phyloP scores from a whole-genome alignment of 352 stramenopile species.

The Pythium pyrilobum region DNA sequence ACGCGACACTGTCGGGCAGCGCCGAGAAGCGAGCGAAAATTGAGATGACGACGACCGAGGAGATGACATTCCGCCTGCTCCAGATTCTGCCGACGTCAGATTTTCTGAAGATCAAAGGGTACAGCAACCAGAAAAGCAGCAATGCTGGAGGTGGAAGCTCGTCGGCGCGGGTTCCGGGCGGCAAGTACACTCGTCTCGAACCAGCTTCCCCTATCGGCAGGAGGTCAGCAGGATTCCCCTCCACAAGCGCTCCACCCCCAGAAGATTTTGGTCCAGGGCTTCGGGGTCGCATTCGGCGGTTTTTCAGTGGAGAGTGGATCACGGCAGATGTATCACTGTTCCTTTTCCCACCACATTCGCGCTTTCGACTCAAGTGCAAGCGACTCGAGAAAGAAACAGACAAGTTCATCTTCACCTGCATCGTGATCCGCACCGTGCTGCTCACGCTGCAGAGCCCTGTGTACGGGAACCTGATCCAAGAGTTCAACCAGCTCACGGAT shows the following conservation, averaged over 20 bases:
- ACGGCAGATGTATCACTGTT: conserved; percentile 78
- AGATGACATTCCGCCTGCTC: conserved; percentile 53
- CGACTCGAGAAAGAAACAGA: conserved; percentile 77
- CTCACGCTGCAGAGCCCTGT: conserved; percentile 71
- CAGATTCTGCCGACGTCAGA: conserved; percentile 59
- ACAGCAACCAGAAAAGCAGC: conserved; percentile 19
- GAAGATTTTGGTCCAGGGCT: conserved; percentile 16
- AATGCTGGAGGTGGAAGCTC: not conserved
- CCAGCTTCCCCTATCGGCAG: not conserved
- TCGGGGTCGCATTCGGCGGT: conserved; percentile 32
- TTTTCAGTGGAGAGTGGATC: conserved; percentile 66
- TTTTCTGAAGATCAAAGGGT: conserved; percentile 66
- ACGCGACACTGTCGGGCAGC: conserved; percentile 60
- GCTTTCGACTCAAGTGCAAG: conserved; percentile 60
- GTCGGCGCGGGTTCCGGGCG: conserved; percentile 13
- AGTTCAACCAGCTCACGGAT: conserved; percentile 72
- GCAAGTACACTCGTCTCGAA: conserved; percentile 23
- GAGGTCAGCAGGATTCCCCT: not conserved
- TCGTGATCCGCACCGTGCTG: conserved; percentile 71
- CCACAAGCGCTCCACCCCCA: too few relatives aligned
- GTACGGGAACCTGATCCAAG: conserved; percentile 74
- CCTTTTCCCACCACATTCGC: conserved; percentile 63
- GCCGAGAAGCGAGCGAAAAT: conserved; percentile 54
- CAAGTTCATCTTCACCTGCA: conserved; percentile 79
- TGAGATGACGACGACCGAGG: conserved; percentile 45